Evolutionary conservation across 805 yeast genomes (phyloP), one percentile per base, ranked within the genome.

Genomic region (Wickerhamiella occidentalis): DNA sequence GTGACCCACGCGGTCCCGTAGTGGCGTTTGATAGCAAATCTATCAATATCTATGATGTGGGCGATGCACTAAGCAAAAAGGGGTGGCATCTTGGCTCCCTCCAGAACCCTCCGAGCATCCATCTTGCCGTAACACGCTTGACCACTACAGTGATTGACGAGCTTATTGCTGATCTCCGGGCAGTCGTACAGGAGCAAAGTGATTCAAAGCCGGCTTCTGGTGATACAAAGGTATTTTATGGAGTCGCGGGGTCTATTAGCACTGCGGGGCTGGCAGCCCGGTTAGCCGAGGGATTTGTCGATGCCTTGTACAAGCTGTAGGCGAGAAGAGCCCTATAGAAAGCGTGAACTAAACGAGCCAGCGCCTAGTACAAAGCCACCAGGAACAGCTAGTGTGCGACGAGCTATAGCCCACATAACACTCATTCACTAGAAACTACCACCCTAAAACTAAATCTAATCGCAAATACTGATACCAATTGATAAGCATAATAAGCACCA

Each of bases 51-150:
- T 88, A 92, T 63, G 80, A 75, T 48, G 66, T 90, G 33, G 78
- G 87, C n/a, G 98, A 90, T 60, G 64, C 68, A 33, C 65, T 90
- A 61, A 63, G 75, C 29, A 67, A 70, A 45, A 71, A 72, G 49
- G 95, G 94, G 4, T 90, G 97, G 97, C 96, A 90, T 65, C 71
- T 90, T 56, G 78, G 82, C 47, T 73, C 95, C 0, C 70, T 92
- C 55, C 98, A 92, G 67, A 75, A 77, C 49, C 98, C 98, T 3
- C 74, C 95, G 0, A 95, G 96, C 0, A 66, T 92, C 43, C 98
- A 92, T 64, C 70, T 92, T 59, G 97, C 97, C 0, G 75, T 85
- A 29, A 92, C 98, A 0, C 72, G 73, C 49, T 73, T 86, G 33
- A 77, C 90, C 1, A 76, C 76, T 1, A 67, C 75, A 0, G 76